Evolutionary conservation across 441 rosid genomes (phyloP).

Genomic region (Syzygium malaccense): DNA sequence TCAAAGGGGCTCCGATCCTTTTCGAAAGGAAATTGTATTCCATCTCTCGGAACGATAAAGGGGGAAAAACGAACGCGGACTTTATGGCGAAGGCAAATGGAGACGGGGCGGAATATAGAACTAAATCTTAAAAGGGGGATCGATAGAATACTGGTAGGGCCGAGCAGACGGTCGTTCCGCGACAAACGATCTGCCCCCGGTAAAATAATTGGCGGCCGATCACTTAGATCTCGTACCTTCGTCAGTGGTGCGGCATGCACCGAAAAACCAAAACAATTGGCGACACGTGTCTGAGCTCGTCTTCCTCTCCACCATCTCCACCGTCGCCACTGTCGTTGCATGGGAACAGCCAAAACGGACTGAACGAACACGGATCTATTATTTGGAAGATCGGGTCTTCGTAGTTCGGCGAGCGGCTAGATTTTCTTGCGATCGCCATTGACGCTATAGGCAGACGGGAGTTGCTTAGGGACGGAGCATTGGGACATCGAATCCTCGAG

Average conservation of each 20-base stretch:
- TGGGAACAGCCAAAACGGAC: neutral
- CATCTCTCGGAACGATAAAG: neutral
- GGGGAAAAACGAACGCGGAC: fast-evolving
- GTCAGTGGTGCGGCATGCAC: fast-evolving
- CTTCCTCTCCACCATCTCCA: fast-evolving
- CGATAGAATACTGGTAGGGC: fast-evolving
- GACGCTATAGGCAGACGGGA: neutral
- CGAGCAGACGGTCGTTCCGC: fast-evolving
- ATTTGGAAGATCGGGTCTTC: fast-evolving
- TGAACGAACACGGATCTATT: fast-evolving
- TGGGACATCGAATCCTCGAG: fast-evolving
- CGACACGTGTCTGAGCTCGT: fast-evolving
- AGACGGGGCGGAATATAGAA: neutral
- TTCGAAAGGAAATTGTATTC: neutral
- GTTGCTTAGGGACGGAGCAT: fast-evolving
- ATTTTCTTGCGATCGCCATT: neutral
- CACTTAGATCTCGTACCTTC: neutral
- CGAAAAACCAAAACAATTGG: fast-evolving
- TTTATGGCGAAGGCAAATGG: neutral
- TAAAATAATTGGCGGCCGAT: neutral
- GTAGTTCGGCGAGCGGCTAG: fast-evolving
- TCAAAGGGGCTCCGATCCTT: neutral
- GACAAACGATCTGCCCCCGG: fast-evolving
- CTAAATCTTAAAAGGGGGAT: neutral
- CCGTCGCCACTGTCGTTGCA: fast-evolving